These are phyloP conservation scores for Cryptococcus sp. DNA, from an alignment of 1,284 basidiomycete genomes.

Conservation along the genomic window DNA sequence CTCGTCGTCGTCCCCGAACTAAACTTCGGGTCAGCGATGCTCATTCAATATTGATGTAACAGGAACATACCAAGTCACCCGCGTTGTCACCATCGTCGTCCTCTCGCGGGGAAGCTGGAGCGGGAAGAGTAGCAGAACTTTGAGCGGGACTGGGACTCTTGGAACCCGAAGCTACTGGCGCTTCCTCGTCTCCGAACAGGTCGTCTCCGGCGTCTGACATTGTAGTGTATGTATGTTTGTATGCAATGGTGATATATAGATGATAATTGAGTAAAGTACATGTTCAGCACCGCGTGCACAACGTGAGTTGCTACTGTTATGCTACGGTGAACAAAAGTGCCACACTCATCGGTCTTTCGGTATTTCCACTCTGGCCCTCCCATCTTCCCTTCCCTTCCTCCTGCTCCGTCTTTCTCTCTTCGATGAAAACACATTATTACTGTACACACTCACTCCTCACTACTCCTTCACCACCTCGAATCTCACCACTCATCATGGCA, in stretches of 20 bases:
- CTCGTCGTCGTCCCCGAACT: constrained; percentile 83
- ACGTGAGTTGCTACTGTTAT: not conserved
- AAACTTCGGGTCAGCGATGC: constrained; percentile 6
- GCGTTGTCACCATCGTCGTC: constrained; percentile 25
- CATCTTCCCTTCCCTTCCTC: not conserved
- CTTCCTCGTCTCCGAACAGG: constrained; percentile 1
- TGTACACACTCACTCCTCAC: constrained; percentile 10
- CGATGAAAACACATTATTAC: not conserved
- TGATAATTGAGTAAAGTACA: not conserved
- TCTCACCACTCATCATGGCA: constrained; percentile 43
- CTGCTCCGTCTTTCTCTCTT: constrained; percentile 1
- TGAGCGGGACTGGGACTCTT: constrained; percentile 13
- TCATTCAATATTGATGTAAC: not conserved
- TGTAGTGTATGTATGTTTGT: constrained; percentile 2
- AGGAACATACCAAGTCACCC: constrained; percentile 7
- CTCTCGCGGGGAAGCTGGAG: constrained; percentile 1
- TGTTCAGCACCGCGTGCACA: not conserved
- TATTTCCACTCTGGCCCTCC: constrained; percentile 6
- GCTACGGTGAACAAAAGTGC: constrained; percentile 8
- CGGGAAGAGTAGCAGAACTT: not conserved
- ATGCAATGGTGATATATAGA: not conserved
- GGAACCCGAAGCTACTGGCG: constrained; percentile 21
- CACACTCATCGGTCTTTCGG: constrained; percentile 18
- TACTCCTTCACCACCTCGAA: constrained; percentile 16
- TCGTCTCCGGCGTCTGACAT: constrained; percentile 19